These are phyloP conservation scores for Clitoria ternatea DNA, from an alignment of 306 rosid species.

Conservation along the genomic window DNA sequence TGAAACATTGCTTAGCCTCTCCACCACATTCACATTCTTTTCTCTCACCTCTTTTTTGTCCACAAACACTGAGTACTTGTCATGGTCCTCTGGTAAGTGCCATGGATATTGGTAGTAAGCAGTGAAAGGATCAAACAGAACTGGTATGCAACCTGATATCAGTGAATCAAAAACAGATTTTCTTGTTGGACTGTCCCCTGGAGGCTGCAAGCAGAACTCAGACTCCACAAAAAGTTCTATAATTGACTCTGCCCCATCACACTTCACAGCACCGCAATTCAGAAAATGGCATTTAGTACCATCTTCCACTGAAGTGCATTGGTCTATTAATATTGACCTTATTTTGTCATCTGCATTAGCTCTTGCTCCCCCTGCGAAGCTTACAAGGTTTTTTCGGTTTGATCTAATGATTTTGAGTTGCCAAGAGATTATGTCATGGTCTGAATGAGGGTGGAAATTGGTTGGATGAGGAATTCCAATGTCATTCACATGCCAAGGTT, in stretches of 20 bases:
- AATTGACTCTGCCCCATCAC: constrained; percentile 43
- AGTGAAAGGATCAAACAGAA: constrained; percentile 62
- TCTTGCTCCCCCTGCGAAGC: constrained; percentile 66
- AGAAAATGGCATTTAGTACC: constrained; percentile 45
- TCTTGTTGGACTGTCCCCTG: constrained; percentile 78
- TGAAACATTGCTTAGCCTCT: constrained; percentile 43
- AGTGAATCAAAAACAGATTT: constrained; percentile 70
- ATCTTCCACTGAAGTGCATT: constrained; percentile 37
- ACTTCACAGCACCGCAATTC: constrained; percentile 41
- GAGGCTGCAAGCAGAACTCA: constrained; percentile 78
- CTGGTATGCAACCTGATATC: constrained; percentile 68
- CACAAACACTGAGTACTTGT: constrained; percentile 58
- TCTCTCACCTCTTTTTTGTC: constrained; percentile 52
- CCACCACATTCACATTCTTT: constrained; percentile 47
- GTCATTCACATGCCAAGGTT: constrained; percentile 76
- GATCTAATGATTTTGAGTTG: constrained; percentile 49
- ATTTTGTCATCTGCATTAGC: constrained; percentile 43
- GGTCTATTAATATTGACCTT: constrained; percentile 52
- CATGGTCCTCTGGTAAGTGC: constrained; percentile 60
- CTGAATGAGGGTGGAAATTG: constrained; percentile 68
- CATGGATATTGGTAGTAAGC: constrained; percentile 82
- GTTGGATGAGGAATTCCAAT: constrained; percentile 78
- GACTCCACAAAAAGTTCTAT: constrained; percentile 58
- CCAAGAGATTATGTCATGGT: constrained; percentile 53
- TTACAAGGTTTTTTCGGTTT: constrained; percentile 34